These are phyloP conservation scores for Mucor saturninus DNA, from an alignment of 371 early-diverging fungal genomes.

Conservation along the genomic window DNA sequence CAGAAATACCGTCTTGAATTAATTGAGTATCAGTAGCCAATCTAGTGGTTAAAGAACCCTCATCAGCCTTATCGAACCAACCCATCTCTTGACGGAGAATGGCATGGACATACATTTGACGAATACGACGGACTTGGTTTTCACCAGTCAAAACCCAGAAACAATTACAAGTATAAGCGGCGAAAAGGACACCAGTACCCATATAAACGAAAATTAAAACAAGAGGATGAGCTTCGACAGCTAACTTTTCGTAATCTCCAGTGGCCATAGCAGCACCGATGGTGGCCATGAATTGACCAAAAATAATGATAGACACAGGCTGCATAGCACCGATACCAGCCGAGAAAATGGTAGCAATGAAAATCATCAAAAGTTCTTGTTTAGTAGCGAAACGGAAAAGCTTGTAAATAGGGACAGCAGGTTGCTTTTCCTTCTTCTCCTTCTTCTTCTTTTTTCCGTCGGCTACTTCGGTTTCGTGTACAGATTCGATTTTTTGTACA, in stretches of 20 bases:
- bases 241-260: constrained; percentile 16
- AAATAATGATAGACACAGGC: constrained; percentile 44
- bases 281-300: constrained; percentile 45
- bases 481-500: constrained; percentile 20
- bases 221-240: constrained; percentile 18
- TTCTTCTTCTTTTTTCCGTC: constrained; percentile 36
- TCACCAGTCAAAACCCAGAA: constrained; percentile 51
- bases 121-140: constrained; percentile 48
- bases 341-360: constrained; percentile 22
- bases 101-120: constrained; percentile 66
- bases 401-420: constrained; percentile 50
- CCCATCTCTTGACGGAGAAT: constrained; percentile 89
- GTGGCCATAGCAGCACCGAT: constrained; percentile 17
- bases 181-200: constrained; percentile 46
- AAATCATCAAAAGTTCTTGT: constrained; percentile 61
- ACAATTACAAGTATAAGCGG: constrained; percentile 41
- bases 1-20: constrained; percentile 87
- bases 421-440: constrained; percentile 46
- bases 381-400: constrained; percentile 73
- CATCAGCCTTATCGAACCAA: constrained; percentile 85
- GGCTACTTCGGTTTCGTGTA: constrained; percentile 15
- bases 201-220: constrained; percentile 53
- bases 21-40: constrained; percentile 81
- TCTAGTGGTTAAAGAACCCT: constrained; percentile 75
- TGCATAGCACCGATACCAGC: constrained; percentile 38